Base-by-base conservation (phyloP, 768 basidiomycete genomes). In the Trametes cubensis region DNA sequence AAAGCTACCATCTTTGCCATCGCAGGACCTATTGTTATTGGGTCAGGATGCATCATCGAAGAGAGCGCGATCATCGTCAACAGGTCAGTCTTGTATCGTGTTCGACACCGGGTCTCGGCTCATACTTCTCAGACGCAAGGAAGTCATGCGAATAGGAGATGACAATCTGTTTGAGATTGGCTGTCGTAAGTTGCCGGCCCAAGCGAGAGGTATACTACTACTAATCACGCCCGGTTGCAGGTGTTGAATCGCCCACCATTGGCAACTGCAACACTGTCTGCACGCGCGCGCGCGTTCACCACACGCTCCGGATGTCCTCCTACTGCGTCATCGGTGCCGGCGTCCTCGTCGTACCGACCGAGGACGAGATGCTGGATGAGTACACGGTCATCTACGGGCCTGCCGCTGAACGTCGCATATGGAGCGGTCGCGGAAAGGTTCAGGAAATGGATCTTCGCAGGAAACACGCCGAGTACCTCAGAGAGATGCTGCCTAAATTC, bases 81-180 rank as follows among this genome's bases (percentile, higher is more conserved):
- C 74, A 82, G 92, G 85, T 90, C 62, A 56, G 74, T 49, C 53
- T 34, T 28, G 26, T 38, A 45, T 20, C 20, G 38, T 55, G 38
- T 21, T 30, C 46, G 23, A 28, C 26, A 38, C 34, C 21, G 39
- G 48, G 49, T 55, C 55, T 55, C 28, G 28, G 51, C 47, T 46
- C 34, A 40, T 58, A 42, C 25, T 34, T 25, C 53, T 42, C 66
- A 88, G 86, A 68, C 75, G 83, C 56, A 94, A 90, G 69, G 90
- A 94, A 70, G 84, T 89, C 39, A 93, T 98, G 94, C 85, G 88
- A 20, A 94, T 99, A 50, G 96, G 96, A 6, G 88, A 96, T 72
- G 87, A 92, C 63, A 98, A 98, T 73, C 78, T 95, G 60, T 96
- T 99, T 69, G 94, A 97, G 76, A 93, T 97, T 55, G 92, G 91